Evolutionary conservation across 73 alveolate genomes (phyloP).

Genomic region (Paramecium sonneborni): DNA sequence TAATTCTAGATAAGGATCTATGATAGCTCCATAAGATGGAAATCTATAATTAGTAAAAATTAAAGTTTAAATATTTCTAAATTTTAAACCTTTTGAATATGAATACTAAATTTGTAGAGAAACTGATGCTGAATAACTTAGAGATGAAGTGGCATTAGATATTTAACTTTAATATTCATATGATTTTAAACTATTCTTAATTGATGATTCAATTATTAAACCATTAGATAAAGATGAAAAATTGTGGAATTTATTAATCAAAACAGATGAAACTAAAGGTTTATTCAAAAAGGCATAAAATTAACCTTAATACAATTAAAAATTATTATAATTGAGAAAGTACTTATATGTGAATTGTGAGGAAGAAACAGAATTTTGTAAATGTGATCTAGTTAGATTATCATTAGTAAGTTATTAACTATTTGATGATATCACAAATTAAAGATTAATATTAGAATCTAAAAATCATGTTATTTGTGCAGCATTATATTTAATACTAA

Average conservation of each 20-base stretch:
- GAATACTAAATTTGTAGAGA: not conserved
- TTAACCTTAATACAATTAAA: not conserved
- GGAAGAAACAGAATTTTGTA: not conserved
- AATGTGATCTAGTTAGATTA: not conserved
- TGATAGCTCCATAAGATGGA: not conserved
- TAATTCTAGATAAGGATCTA: not conserved
- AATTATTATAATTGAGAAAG: not conserved
- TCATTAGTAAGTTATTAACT: not conserved
- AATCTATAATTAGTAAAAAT: not conserved
- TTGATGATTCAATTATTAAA: not conserved
- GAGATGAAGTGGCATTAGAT: not conserved
- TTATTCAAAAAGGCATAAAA: not conserved
- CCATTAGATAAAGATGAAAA: not conserved
- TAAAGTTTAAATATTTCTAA: not conserved
- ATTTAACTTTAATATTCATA: not conserved
- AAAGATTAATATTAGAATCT: not conserved
- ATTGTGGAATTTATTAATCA: not conserved
- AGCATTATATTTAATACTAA: not conserved
- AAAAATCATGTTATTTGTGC: not conserved
- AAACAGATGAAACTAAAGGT: not conserved
- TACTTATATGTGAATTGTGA: not conserved
- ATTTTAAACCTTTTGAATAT: not conserved
- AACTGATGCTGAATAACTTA: not conserved
- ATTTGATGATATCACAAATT: constrained; percentile 7
- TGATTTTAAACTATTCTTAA: not conserved